Conservation (phyloP, 2,329 filamentous ascomycete species). For the Boeremia exigua region DNA sequence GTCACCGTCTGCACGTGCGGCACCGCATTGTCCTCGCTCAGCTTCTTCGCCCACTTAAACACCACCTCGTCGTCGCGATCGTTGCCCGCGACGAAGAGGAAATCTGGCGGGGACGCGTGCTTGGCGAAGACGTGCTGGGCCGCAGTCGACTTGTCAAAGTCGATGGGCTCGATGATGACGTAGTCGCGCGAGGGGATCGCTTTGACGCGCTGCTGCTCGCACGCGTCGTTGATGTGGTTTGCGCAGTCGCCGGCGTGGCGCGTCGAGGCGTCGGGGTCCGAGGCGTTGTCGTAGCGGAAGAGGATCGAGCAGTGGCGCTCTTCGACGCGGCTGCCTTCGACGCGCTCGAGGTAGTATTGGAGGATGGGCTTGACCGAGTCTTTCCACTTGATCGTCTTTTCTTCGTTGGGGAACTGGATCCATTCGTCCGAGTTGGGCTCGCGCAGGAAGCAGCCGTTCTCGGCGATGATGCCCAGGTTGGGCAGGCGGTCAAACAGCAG, state of each 20-base stretch:
- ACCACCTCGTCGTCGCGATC: conserved; percentile 92
- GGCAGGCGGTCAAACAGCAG: conserved; percentile 83
- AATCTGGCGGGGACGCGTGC: conserved; percentile 64
- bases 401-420: conserved; percentile 77
- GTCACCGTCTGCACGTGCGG: conserved; percentile 81
- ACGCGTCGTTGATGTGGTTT: conserved; percentile 94
- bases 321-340: conserved; percentile 86
- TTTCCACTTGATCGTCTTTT: conserved; percentile 79
- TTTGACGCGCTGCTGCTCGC: conserved; percentile 80
- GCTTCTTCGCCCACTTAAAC: conserved; percentile 89
- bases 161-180: conserved; percentile 82
- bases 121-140: conserved; percentile 73
- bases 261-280: conserved; percentile 75
- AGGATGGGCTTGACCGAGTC: conserved; percentile 81
- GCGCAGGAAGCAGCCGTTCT: conserved; percentile 91
- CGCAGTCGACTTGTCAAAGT: conserved; percentile 88
- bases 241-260: conserved; percentile 88
- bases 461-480: conserved; percentile 86
- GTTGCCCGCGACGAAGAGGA: conserved; percentile 87
- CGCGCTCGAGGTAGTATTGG: conserved; percentile 87
- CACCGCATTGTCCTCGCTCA: conserved; percentile 60
- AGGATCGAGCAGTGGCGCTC: conserved; percentile 90
- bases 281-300: conserved; percentile 86
- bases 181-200: conserved; percentile 81
- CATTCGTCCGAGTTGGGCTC: conserved; percentile 71